Conservation (phyloP, 179 eudicot species). For the Amaranthus tricolor region DNA sequence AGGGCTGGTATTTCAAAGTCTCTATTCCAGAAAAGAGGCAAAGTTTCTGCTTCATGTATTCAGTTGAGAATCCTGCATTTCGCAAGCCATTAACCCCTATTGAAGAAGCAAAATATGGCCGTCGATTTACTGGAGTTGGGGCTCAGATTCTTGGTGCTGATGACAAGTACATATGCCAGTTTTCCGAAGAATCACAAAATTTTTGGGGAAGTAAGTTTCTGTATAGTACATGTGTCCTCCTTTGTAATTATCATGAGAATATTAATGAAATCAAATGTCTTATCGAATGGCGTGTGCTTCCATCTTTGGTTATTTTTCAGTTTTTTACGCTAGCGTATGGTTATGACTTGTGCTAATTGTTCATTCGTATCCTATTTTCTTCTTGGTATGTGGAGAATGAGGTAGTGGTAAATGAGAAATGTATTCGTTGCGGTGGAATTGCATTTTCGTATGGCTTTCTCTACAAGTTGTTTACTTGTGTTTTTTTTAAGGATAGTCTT, state of each 20-base stretch:
- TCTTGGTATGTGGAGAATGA: no score
- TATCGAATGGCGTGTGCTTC: constrained; percentile 6
- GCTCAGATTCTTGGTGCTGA: constrained; percentile 92
- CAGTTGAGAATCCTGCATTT: constrained; percentile 89
- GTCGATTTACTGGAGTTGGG: constrained; percentile 85
- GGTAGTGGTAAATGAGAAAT: background rate
- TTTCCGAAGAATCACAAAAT: constrained; percentile 55
- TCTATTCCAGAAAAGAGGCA: constrained; percentile 86
- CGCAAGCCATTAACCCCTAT: constrained; percentile 48
- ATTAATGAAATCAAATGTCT: background rate
- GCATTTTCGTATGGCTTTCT: constrained; percentile 10
- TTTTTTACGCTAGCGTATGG: background rate
- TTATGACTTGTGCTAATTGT: background rate
- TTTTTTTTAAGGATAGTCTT: background rate
- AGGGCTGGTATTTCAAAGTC: constrained; percentile 99
- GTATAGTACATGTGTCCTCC: background rate
- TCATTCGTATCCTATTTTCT: background rate
- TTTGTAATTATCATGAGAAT: background rate
- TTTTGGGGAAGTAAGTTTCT: constrained; percentile 92
- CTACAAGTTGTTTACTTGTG: background rate
- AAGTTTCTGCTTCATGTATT: constrained; percentile 95
- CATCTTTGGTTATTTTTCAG: background rate
- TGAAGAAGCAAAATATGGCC: constrained; percentile 64
- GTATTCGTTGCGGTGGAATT: background rate
- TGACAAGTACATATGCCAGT: constrained; percentile 93